Percentiles rank a stretch among this genome's conserved stretches.
phyloP scores from a whole-genome alignment of 192 early-diverging fungal species.

The Backusella tarrabulga region DNA sequence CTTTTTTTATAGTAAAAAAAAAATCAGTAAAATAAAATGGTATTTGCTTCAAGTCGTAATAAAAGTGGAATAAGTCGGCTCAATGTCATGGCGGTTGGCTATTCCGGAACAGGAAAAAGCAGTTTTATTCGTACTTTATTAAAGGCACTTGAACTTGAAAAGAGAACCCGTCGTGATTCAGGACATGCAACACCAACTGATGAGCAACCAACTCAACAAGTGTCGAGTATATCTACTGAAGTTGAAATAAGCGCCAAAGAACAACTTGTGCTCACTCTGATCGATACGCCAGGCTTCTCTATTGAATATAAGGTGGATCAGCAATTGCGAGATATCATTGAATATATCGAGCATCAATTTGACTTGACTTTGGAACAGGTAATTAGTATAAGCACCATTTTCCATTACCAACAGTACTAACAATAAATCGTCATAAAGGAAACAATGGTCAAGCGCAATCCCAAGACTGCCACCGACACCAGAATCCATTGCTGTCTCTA shows the following conservation, averaged over 20 bases:
- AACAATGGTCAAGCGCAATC: constrained; percentile 67
- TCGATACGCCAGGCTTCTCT: constrained; percentile 86
- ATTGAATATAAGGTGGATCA: constrained; percentile 61
- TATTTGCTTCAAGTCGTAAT: constrained; percentile 27
- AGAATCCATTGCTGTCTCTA: constrained; percentile 90
- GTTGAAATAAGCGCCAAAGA: constrained; percentile 73
- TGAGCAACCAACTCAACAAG: constrained; percentile 55
- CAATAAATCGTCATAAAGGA: constrained; percentile 33
- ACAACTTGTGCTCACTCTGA: constrained; percentile 76
- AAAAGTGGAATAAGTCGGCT: constrained; percentile 43
- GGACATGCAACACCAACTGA: constrained; percentile 22
- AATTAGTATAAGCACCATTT: not conserved
- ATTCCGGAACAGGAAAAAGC: constrained; percentile 83
- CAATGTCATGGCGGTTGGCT: constrained; percentile 66
- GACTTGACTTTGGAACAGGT: constrained; percentile 59
- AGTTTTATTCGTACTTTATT: constrained; percentile 87
- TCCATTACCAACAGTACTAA: too few species aligned
- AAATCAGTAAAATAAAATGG: too few species aligned
- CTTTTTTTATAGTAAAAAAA: constrained; percentile 9
- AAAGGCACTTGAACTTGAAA: constrained; percentile 46
- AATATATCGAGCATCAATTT: constrained; percentile 75
- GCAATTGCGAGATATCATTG: constrained; percentile 48
- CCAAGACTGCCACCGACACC: constrained; percentile 63
- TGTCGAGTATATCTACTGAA: constrained; percentile 67
- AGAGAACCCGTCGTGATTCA: constrained; percentile 19